Evolutionary conservation across 2,329 filamentous ascomycete genomes (phyloP), one percentile per base, ranked within the genome.

Genomic region (Scedosporium minutisporum): DNA sequence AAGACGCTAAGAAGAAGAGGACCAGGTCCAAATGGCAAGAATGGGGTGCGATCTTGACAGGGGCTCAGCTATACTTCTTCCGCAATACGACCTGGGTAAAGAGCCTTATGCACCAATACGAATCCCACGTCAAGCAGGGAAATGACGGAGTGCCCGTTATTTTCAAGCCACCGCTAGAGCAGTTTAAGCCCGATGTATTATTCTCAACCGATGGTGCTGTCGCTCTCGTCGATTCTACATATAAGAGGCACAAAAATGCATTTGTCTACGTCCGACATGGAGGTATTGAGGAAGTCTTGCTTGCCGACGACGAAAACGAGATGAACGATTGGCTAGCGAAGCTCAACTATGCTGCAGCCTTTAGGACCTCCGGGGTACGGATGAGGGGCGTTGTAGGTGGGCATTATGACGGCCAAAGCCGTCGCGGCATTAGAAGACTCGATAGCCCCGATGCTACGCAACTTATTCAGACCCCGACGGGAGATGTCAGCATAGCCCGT

Each of bases 1-100:
- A 99, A 72, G 92, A 96, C 66, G 78, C 83, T 1, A 97, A 96
- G 77, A 96, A 93, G 76, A 93, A 95, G 76, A 96, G 96, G 74
- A 89, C 92, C 0, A 85, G 93, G 53, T 97, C 93, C 10, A 93
- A 95, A 1, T 99, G 95, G 95, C 93, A 97, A 71, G 95, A 99
- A 80, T 99, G 95, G 95, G 95, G 95, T 61, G 95, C 92, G 25
- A 89, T 99, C 64, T 82, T 99, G 33, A 99, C 95, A 0, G 91
- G 93, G n/a, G 96, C 95, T 5, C 93, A 97, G 70, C 83, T 99
- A 6, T 99, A 97, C 73, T 91, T 99, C 74, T 99, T 97, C 78
- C 88, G 91, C 63, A 97, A 97, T 71, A 89, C 91, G 4, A 82
- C 87, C 21, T 99, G 95, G 93, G 87, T 96, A 41, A 97, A 96